phyloP scores from a whole-genome alignment of 208 protist species.

The Wallacemonas sp. region DNA sequence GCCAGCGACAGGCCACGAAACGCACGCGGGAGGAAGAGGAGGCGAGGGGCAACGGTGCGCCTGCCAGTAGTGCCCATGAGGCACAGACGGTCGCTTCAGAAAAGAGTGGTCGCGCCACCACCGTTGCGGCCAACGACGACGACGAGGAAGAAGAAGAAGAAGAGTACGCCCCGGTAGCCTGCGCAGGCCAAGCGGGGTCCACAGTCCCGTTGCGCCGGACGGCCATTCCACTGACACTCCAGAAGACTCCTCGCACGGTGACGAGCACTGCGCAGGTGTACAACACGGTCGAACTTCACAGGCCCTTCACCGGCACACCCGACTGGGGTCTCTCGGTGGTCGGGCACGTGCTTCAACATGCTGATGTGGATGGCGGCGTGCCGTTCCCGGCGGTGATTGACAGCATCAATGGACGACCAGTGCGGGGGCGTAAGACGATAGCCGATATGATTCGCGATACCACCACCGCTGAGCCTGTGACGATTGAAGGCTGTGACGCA shows the following conservation, averaged over 20 bases:
- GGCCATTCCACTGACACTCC: background rate
- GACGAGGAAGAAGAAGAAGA: slow-evolving; percentile 34
- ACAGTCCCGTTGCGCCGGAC: no score
- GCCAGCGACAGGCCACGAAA: slow-evolving; percentile 5
- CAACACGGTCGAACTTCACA: background rate
- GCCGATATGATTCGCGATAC: background rate
- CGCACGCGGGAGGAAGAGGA: background rate
- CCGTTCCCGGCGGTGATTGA: slow-evolving; percentile 26
- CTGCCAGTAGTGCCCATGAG: no score
- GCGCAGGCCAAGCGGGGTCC: background rate
- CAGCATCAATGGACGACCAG: slow-evolving; percentile 19
- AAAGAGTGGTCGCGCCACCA: no score
- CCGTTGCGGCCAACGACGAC: background rate
- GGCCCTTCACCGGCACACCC: background rate
- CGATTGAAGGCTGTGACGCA: background rate
- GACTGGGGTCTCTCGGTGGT: background rate
- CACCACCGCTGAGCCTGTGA: background rate
- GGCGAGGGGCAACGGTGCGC: background rate
- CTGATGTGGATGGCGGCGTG: slow-evolving; percentile 1
- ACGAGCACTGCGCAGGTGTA: background rate
- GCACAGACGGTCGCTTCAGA: no score
- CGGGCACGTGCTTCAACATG: background rate
- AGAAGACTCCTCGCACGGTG: background rate
- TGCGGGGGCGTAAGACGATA: slow-evolving; percentile 2
- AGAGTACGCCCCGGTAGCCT: slow-evolving; percentile 18